Conservation (phyloP, 2,329 filamentous ascomycete species). For the Claviceps paspali region DNA sequence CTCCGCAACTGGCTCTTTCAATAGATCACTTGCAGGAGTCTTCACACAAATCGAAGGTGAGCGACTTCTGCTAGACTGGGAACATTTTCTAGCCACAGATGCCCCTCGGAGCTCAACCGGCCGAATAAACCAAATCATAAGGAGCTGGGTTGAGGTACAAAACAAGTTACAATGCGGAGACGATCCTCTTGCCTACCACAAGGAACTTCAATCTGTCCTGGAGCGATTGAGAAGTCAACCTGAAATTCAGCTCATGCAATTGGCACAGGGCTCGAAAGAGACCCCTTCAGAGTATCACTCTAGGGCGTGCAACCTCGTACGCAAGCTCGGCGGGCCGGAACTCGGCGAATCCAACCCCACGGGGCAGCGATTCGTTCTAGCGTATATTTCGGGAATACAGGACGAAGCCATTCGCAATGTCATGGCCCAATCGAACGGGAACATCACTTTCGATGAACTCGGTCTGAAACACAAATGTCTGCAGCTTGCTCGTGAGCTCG, state of each 20-base stretch:
- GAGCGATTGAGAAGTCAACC: conserved; percentile 35
- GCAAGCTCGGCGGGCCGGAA: conserved; percentile 23
- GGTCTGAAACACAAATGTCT: conserved; percentile 37
- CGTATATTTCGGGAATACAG: conserved; percentile 39
- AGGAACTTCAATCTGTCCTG: conserved; percentile 32
- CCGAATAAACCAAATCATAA: conserved; percentile 21
- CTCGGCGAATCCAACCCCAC: conserved; percentile 8
- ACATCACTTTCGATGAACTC: conserved; percentile 24
- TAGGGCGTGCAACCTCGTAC: conserved; percentile 20
- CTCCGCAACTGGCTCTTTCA: conserved; percentile 12
- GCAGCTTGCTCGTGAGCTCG: conserved; percentile 40
- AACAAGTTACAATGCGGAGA: conserved; percentile 22
- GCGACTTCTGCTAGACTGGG: conserved; percentile 27
- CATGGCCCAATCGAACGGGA: conserved; percentile 15
- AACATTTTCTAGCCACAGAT: conserved; percentile 11
- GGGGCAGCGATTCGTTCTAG: conserved; percentile 16
- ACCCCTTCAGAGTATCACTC: conserved; percentile 32
- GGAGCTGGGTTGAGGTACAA: conserved; percentile 31
- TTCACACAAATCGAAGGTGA: conserved; percentile 42
- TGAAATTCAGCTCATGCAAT: conserved; percentile 35
- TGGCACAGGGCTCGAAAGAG: conserved; percentile 40
- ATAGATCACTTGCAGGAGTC: conserved; percentile 37
- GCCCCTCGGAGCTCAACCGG: conserved; percentile 8
- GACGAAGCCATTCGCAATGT: conserved; percentile 28
- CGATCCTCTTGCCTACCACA: conserved; percentile 35